A percentile compares a stretch with the other conserved stretches of the same genome.
phyloP scores from a whole-genome alignment of 2,329 filamentous ascomycete species.

The Paramyrothecium sp. region DNA sequence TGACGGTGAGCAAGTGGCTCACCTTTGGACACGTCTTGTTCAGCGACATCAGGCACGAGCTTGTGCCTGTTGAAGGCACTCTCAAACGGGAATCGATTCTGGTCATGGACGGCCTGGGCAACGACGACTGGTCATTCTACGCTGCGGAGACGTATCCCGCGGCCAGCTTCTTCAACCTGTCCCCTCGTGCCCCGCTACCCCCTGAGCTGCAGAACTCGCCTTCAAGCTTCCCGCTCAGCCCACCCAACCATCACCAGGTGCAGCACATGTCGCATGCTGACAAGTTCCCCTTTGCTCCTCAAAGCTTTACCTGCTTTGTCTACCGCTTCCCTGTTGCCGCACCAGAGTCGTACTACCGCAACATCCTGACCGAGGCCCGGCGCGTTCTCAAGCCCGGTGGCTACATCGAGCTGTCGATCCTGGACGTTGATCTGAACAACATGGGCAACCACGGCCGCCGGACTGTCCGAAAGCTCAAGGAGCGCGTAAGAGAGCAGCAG shows the following conservation, averaged over 20 bases:
- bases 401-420: slow-evolving; percentile 73
- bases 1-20: slow-evolving; percentile 86
- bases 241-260: slow-evolving; percentile 73
- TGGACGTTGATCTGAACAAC: slow-evolving; percentile 79
- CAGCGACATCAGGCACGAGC: slow-evolving; percentile 73
- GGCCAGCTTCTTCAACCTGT: slow-evolving; percentile 75
- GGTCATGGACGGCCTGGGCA: slow-evolving; percentile 81
- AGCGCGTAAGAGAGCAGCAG: slow-evolving; percentile 62
- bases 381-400: slow-evolving; percentile 77
- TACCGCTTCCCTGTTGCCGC: slow-evolving; percentile 73
- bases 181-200: slow-evolving; percentile 52
- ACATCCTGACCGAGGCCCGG: slow-evolving; percentile 71
- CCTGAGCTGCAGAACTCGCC: slow-evolving; percentile 39
- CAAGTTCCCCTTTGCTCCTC: slow-evolving; percentile 72
- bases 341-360: slow-evolving; percentile 66
- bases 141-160: slow-evolving; percentile 76
- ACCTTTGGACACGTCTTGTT: slow-evolving; percentile 83
- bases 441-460: slow-evolving; percentile 73
- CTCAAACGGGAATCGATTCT: slow-evolving; percentile 61
- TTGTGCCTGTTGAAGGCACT: slow-evolving; percentile 42
- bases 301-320: slow-evolving; percentile 74
- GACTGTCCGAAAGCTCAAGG: slow-evolving; percentile 69
- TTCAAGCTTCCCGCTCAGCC: slow-evolving; percentile 52
- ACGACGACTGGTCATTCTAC: slow-evolving; percentile 85
- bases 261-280: slow-evolving; percentile 61